Percentiles rank a stretch among this genome's conserved stretches.
Evolutionary conservation across 2,329 filamentous ascomycete species (phyloP).

Genomic region (Botryotinia convoluta): DNA sequence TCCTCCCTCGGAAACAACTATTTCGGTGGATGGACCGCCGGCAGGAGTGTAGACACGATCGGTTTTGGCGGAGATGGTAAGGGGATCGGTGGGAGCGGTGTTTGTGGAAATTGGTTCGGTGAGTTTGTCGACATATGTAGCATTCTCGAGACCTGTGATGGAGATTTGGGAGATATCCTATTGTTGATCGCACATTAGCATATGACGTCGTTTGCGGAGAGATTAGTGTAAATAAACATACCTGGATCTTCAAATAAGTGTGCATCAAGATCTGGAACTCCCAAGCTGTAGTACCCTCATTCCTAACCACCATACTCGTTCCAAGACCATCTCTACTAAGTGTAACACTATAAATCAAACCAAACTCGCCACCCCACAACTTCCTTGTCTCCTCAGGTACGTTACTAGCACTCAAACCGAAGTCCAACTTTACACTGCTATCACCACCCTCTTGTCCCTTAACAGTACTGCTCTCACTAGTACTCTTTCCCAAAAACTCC

Average conservation of each 20-base stretch:
- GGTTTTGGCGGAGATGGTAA: constrained; percentile 74
- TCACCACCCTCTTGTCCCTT: constrained; percentile 45
- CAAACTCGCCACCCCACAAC: constrained; percentile 84
- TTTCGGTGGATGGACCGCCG: constrained; percentile 55
- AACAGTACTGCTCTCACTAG: constrained; percentile 48
- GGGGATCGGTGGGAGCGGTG: constrained; percentile 55
- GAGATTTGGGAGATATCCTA: constrained; percentile 76
- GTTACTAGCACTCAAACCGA: constrained; percentile 76
- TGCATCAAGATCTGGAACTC: constrained; percentile 92
- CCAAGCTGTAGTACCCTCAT: constrained; percentile 76
- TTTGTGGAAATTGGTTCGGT: constrained; percentile 56
- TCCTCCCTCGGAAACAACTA: constrained; percentile 61
- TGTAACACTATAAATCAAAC: constrained; percentile 89
- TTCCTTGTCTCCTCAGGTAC: constrained; percentile 65
- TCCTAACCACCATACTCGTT: constrained; percentile 83
- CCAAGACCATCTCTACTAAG: constrained; percentile 71
- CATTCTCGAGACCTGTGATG: constrained; percentile 72
- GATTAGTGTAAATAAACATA: constrained; percentile 44
- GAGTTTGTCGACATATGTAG: constrained; percentile 82
- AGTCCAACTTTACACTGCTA: constrained; percentile 86
- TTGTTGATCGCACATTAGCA: constrained; percentile 22
- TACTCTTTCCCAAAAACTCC: constrained; percentile 91
- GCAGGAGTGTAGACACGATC: constrained; percentile 83
- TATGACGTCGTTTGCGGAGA: not conserved
- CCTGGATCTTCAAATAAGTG: constrained; percentile 80